Evolutionary conservation across 768 basidiomycete species (phyloP).

Genomic region (Cystobasidium ongulense): DNA sequence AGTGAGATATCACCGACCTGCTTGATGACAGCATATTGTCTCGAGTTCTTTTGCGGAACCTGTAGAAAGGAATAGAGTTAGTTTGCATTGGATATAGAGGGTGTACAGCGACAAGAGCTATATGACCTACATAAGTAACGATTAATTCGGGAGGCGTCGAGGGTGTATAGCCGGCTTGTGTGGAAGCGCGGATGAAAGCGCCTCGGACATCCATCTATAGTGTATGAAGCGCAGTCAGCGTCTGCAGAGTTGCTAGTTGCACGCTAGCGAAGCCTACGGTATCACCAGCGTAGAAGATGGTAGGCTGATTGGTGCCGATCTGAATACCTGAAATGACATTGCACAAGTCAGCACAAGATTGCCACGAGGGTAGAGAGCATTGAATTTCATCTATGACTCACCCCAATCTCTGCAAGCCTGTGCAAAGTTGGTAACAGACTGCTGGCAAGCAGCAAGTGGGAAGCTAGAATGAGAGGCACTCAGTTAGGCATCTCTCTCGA

Average conservation of each 20-base stretch:
- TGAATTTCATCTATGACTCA: not conserved
- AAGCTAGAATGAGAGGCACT: not conserved
- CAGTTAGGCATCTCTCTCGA: not conserved
- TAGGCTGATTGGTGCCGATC: not conserved
- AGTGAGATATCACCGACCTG: slow-evolving; percentile 31
- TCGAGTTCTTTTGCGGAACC: slow-evolving; percentile 25
- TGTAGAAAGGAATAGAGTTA: not conserved
- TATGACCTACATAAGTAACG: slow-evolving; percentile 9
- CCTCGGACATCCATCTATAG: slow-evolving; percentile 25
- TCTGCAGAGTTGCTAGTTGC: not conserved
- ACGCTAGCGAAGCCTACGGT: not conserved
- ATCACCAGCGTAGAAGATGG: slow-evolving; percentile 23
- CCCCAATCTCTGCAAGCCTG: slow-evolving; percentile 20
- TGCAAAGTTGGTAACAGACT: slow-evolving; percentile 18
- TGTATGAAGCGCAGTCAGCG: not conserved
- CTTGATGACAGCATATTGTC: slow-evolving; percentile 29
- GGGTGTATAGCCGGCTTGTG: not conserved
- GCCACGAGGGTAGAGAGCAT: not conserved
- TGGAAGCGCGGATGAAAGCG: slow-evolving; percentile 14
- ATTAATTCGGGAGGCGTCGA: slow-evolving; percentile 11
- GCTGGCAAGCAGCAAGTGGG: slow-evolving; percentile 13
- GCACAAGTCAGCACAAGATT: not conserved
- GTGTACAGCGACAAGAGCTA: too few relatives aligned
- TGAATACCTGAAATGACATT: not conserved
- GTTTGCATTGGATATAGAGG: not conserved